phyloP scores from a whole-genome alignment of 352 stramenopile species.

The Phytophthora tubulina region DNA sequence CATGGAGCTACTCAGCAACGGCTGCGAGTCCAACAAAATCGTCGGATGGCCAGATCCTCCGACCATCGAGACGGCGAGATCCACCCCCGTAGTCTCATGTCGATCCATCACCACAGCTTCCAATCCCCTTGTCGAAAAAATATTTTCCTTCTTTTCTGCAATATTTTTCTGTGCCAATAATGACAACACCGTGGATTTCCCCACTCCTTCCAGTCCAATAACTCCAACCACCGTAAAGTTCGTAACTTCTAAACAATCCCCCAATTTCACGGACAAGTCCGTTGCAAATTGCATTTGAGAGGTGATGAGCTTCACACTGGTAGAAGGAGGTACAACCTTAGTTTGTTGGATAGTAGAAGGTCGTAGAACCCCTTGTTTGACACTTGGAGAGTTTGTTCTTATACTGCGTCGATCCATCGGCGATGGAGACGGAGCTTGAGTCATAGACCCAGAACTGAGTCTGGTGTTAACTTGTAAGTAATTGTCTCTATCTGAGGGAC shows the following conservation, averaged over 20 bases:
- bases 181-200: slow-evolving; percentile 81
- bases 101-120: slow-evolving; percentile 46
- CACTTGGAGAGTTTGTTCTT: slow-evolving; percentile 3
- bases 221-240: slow-evolving; percentile 79
- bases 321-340: slow-evolving; percentile 36
- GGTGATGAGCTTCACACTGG: slow-evolving; percentile 68
- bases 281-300: slow-evolving; percentile 69
- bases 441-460: slow-evolving; percentile 2
- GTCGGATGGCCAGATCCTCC: slow-evolving; percentile 37
- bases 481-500: slow-evolving; percentile 21
- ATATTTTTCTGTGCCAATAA: slow-evolving; percentile 44
- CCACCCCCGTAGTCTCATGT: slow-evolving; percentile 66
- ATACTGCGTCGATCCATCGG: slow-evolving; percentile 19
- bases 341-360: slow-evolving; percentile 27
- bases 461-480: slow-evolving; percentile 35
- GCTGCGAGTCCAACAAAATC: slow-evolving; percentile 76
- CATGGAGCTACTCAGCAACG: slow-evolving; percentile 70
- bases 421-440: background rate
- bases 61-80: slow-evolving; percentile 58
- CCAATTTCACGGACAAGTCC: slow-evolving; percentile 63
- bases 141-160: background rate
- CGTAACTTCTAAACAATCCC: slow-evolving; percentile 67
- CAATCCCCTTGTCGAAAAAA: slow-evolving; percentile 54
- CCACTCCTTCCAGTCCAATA: slow-evolving; percentile 71
- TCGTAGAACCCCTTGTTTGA: background rate